phyloP scores from a whole-genome alignment of 2,329 filamentous ascomycete genomes.

The Fusarium anguioides region DNA sequence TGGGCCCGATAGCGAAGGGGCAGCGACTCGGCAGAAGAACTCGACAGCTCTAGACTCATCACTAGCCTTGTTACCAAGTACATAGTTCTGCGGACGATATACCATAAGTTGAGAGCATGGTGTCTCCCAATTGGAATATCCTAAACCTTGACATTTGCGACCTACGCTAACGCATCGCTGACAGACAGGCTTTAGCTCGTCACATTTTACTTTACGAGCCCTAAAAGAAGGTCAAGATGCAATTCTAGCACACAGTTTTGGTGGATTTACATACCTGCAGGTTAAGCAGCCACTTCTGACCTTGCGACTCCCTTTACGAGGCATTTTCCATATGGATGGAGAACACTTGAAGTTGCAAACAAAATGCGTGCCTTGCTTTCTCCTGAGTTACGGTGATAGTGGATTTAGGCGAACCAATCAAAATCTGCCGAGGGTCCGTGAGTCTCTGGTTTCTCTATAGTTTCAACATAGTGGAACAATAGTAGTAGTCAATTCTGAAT shows the following conservation, averaged over 20 bases:
- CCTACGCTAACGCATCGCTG: slow-evolving; percentile 7
- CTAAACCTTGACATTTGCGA: slow-evolving; percentile 5
- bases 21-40: slow-evolving; percentile 30
- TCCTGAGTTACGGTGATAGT: background rate
- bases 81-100: background rate
- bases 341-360: background rate
- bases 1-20: slow-evolving; percentile 26
- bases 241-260: too few species aligned
- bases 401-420: background rate
- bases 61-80: background rate
- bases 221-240: background rate
- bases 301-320: slow-evolving; percentile 18
- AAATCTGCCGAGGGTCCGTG: background rate
- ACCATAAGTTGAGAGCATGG: background rate
- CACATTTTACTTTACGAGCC: slow-evolving; percentile 17
- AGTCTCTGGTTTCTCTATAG: too few species aligned
- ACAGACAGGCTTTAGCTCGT: slow-evolving; percentile 10
- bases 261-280: background rate
- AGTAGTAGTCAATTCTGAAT: too few species aligned
- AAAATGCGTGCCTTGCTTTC: background rate
- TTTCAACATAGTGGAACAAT: too few species aligned
- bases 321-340: background rate
- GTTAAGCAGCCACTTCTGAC: slow-evolving; percentile 15
- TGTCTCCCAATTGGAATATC: background rate
- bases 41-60: slow-evolving; percentile 1